A percentile compares a stretch with the other conserved stretches of the same genome.
Conservation (phyloP, 495 filamentous ascomycete species). For the Penicillium pancosmium region DNA sequence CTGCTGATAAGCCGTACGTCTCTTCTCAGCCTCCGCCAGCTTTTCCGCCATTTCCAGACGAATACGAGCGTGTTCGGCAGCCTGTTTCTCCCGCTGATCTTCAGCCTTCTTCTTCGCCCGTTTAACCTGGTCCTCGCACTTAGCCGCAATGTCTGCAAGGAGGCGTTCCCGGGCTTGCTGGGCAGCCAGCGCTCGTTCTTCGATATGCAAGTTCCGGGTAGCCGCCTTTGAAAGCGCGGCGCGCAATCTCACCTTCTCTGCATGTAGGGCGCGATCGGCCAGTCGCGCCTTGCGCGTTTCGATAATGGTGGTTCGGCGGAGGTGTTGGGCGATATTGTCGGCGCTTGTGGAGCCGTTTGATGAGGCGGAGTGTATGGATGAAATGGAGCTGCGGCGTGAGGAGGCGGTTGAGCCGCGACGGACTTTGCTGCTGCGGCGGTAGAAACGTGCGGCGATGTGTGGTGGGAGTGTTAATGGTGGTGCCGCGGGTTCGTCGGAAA, state of each 20-base stretch:
- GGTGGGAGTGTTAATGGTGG: slow-evolving; percentile 68
- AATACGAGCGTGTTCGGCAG: slow-evolving; percentile 78
- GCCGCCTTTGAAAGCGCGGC: slow-evolving; percentile 84
- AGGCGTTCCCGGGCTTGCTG: slow-evolving; percentile 89
- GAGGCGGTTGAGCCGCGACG: slow-evolving; percentile 85
- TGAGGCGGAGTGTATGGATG: slow-evolving; percentile 72
- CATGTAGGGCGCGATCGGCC: slow-evolving; percentile 91
- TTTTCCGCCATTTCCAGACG: slow-evolving; percentile 84
- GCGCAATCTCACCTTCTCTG: slow-evolving; percentile 91
- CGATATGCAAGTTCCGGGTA: slow-evolving; percentile 63
- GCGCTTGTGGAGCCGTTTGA: slow-evolving; percentile 69
- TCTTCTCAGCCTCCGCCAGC: slow-evolving; percentile 82
- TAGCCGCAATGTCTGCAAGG: slow-evolving; percentile 88
- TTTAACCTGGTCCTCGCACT: slow-evolving; percentile 93
- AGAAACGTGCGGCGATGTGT: slow-evolving; percentile 85
- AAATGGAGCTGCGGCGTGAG: slow-evolving; percentile 86
- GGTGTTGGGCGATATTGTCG: slow-evolving; percentile 84
- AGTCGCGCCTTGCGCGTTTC: slow-evolving; percentile 91
- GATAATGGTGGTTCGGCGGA: slow-evolving; percentile 87
- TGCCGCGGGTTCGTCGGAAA: slow-evolving; percentile 44
- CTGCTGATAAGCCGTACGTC: slow-evolving; percentile 59
- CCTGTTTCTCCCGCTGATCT: slow-evolving; percentile 86
- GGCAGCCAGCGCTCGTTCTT: slow-evolving; percentile 87
- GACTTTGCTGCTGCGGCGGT: slow-evolving; percentile 65
- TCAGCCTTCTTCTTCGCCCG: slow-evolving; percentile 92